A percentile compares a stretch with the other conserved stretches of the same genome.
Evolutionary conservation across 495 filamentous ascomycete species (phyloP).

Genomic region (Talaromyces liani): DNA sequence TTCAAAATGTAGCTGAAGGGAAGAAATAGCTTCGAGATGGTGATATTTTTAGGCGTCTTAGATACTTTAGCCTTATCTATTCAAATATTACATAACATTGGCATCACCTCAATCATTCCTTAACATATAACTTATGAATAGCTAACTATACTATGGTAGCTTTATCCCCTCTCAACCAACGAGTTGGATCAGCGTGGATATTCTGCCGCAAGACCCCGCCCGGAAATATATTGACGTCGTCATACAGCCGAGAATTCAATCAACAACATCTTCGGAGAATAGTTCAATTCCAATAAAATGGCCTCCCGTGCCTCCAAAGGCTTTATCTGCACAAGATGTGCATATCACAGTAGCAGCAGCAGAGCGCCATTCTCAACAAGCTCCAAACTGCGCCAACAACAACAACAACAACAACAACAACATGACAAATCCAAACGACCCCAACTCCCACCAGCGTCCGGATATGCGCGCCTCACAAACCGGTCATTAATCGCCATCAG

Average conservation of each 20-base stretch:
- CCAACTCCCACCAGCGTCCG: constrained; percentile 26
- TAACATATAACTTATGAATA: too few relatives aligned
- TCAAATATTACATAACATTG: neutral
- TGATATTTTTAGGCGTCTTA: neutral
- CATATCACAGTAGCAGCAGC: constrained; percentile 10
- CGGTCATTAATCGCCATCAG: constrained; percentile 71
- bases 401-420: constrained; percentile 14
- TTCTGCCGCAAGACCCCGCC: constrained; percentile 27
- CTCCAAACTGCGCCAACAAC: constrained; percentile 4
- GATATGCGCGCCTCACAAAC: constrained; percentile 49
- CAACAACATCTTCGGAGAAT: neutral
- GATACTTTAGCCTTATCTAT: neutral
- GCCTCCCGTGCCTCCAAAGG: constrained; percentile 18
- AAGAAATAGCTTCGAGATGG: constrained; percentile 19
- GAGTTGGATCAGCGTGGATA: neutral
- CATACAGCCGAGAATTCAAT: neutral
- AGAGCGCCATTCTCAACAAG: constrained; percentile 27
- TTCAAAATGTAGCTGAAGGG: constrained; percentile 52
- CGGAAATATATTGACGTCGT: constrained; percentile 1
- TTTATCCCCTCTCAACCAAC: neutral
- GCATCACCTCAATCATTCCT: neutral
- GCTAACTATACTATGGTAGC: too few relatives aligned
- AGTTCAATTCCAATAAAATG: constrained; percentile 20
- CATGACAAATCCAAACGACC: constrained; percentile 17
- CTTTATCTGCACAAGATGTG: constrained; percentile 22